Conservation (phyloP, 2,329 filamentous ascomycete species). For the Ophiostoma angusticollis region DNA sequence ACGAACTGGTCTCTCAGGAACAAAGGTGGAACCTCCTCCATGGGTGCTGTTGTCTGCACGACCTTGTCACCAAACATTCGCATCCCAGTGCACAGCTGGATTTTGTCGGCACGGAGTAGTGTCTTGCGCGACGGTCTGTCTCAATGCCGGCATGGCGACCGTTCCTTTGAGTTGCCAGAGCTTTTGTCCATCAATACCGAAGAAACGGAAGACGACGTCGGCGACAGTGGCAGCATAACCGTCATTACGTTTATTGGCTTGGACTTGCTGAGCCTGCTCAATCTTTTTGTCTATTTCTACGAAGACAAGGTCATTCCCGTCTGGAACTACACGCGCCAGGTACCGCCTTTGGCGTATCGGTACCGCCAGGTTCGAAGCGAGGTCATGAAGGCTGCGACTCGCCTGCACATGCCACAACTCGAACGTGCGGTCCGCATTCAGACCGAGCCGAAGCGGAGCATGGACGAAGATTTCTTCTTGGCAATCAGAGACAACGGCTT, state of each 20-base stretch:
- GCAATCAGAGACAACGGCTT: constrained; percentile 58
- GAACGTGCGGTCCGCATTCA: constrained; percentile 70
- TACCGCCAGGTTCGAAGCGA: constrained; percentile 74
- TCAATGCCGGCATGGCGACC: constrained; percentile 38
- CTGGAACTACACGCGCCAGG: constrained; percentile 66
- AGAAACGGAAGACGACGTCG: constrained; percentile 22
- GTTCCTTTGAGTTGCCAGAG: constrained; percentile 45
- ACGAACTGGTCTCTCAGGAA: constrained; percentile 23
- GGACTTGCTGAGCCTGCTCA: constrained; percentile 68
- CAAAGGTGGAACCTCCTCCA: constrained; percentile 18
- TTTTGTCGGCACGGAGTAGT: constrained; percentile 62
- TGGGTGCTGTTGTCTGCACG: constrained; percentile 35
- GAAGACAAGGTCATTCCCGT: constrained; percentile 69
- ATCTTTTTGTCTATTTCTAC: constrained; percentile 69
- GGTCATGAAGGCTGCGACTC: constrained; percentile 57
- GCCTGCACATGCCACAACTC: constrained; percentile 56
- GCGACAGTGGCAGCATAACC: constrained; percentile 29
- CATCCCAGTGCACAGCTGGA: constrained; percentile 73
- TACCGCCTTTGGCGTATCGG: constrained; percentile 51
- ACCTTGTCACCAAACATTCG: constrained; percentile 53
- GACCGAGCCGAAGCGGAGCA: constrained; percentile 46
- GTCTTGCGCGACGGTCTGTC: constrained; percentile 51
- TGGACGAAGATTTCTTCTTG: constrained; percentile 56
- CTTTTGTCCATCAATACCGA: constrained; percentile 41
- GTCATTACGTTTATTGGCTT: constrained; percentile 53